phyloP scores from a whole-genome alignment of 805 yeast genomes.

The Kuraishia floccosa region DNA sequence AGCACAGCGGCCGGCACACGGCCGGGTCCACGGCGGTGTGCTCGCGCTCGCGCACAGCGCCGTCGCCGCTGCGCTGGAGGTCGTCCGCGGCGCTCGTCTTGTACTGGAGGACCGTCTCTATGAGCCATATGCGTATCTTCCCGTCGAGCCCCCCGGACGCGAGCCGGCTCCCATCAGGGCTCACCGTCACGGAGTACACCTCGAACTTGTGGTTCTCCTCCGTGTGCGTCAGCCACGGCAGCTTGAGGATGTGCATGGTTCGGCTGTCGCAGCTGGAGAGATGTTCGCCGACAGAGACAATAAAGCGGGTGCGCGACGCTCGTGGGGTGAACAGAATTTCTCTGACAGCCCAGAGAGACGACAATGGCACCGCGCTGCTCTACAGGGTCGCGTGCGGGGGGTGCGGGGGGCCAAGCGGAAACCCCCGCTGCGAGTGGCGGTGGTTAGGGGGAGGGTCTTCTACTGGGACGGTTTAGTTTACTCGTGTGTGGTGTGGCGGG shows the following conservation, averaged over 20 bases:
- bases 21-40: constrained; percentile 34
- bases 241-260: constrained; percentile 53
- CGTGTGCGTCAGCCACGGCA: constrained; percentile 48
- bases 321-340: too few species aligned
- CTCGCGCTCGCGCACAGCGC: constrained; percentile 18
- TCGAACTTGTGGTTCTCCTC: constrained; percentile 79
- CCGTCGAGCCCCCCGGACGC: constrained; percentile 96
- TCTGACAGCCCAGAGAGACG: too few species aligned
- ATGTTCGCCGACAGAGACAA: too few species aligned
- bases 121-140: constrained; percentile 82
- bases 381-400: too few species aligned
- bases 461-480: too few species aligned
- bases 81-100: constrained; percentile 8
- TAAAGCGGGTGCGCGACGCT: too few species aligned
- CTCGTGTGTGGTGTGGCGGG: too few species aligned
- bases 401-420: too few species aligned
- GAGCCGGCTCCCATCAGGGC: constrained; percentile 70
- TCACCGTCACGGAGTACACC: constrained; percentile 72
- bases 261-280: neutral
- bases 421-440: too few species aligned
- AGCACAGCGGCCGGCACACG: constrained; percentile 56
- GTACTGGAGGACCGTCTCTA: constrained; percentile 38
- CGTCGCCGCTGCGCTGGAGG: constrained; percentile 3
- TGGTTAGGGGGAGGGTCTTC: too few species aligned
- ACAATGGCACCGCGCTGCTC: too few species aligned